Conservation (phyloP, 116 monocot species). For the Dioscorea cayenensis region DNA sequence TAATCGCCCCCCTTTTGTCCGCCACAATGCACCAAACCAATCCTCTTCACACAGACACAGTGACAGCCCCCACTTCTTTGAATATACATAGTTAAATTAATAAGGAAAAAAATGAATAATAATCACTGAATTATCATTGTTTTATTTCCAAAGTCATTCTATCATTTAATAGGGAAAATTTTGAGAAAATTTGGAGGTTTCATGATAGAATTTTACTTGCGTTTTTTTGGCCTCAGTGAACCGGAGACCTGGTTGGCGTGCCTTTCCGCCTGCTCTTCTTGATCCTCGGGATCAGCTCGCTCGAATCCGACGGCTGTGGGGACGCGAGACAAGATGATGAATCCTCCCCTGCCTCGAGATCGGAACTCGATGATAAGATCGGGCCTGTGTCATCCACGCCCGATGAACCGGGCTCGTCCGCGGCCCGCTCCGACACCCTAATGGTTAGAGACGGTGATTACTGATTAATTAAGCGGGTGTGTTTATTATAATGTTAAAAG, state of each 20-base stretch:
- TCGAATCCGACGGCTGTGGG: neutral
- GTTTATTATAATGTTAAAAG: neutral
- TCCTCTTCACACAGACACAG: no score
- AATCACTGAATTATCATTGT: no score
- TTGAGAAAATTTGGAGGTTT: no score
- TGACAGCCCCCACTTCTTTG: no score
- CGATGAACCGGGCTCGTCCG: neutral
- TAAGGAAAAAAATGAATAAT: no score
- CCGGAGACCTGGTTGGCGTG: neutral
- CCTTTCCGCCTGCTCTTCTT: neutral
- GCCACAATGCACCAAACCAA: no score
- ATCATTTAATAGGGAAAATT: no score
- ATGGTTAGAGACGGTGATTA: neutral
- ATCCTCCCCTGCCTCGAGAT: neutral
- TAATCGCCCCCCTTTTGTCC: no score
- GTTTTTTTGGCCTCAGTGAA: neutral
- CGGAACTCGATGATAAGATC: neutral
- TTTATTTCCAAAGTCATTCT: no score
- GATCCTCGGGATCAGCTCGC: neutral
- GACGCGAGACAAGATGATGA: neutral
- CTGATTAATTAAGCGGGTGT: neutral
- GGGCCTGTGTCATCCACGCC: neutral
- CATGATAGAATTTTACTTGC: neutral
- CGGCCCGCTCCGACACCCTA: constrained; percentile 3
- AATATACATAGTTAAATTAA: no score